A percentile compares a stretch with the other conserved stretches of the same genome.
These are phyloP conservation scores for Trichoderma arundinaceum DNA, from an alignment of 2,329 filamentous ascomycete species.

Conservation along the genomic window DNA sequence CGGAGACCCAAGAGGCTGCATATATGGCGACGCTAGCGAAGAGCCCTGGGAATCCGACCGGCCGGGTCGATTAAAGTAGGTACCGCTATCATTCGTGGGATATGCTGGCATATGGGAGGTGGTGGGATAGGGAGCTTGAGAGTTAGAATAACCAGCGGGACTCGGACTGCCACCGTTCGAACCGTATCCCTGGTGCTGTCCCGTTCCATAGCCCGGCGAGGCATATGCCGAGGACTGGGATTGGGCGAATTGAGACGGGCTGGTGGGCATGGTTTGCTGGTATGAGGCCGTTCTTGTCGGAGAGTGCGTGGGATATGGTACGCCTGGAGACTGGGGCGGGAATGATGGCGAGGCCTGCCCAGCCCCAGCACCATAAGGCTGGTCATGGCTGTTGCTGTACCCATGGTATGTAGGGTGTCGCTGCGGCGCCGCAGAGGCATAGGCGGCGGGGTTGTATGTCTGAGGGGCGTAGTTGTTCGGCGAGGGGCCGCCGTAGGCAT, in stretches of 20 bases:
- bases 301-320: constrained; percentile 42
- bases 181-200: constrained; percentile 46
- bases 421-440: constrained; percentile 58
- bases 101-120: constrained; percentile 60
- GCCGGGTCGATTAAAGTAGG: constrained; percentile 51
- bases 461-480: constrained; percentile 57
- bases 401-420: constrained; percentile 58
- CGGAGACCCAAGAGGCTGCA: constrained; percentile 50
- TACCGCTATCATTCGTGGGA: constrained; percentile 52
- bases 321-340: constrained; percentile 46
- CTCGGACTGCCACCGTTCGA: constrained; percentile 49
- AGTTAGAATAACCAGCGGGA: constrained; percentile 44
- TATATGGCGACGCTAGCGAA: constrained; percentile 52
- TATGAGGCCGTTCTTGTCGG: constrained; percentile 46
- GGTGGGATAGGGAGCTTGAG: constrained; percentile 58
- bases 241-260: constrained; percentile 42
- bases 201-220: constrained; percentile 42
- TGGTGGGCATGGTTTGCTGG: constrained; percentile 48
- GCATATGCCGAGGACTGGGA: constrained; percentile 46
- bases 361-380: constrained; percentile 41
- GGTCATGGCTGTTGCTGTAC: constrained; percentile 51
- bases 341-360: constrained; percentile 43
- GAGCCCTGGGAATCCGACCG: constrained; percentile 59
- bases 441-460: constrained; percentile 65
- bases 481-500: constrained; percentile 42